phyloP scores from a whole-genome alignment of 768 basidiomycete species.

The Podaxis sp. region DNA sequence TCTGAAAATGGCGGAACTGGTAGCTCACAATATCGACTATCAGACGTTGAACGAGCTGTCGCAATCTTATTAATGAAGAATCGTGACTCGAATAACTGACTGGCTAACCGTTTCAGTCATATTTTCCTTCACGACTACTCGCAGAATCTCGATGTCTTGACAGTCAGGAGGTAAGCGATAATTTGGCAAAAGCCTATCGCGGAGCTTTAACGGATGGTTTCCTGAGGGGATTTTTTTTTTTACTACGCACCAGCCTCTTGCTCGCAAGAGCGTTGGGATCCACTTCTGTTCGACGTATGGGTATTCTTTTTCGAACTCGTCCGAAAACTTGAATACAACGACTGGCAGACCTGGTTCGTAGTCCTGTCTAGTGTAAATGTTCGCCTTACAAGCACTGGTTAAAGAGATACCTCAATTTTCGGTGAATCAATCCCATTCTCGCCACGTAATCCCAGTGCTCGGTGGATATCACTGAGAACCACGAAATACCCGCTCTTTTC shows the following conservation, averaged over 20 bases:
- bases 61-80: not conserved
- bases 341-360: conserved; percentile 63
- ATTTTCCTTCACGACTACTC: conserved; percentile 62
- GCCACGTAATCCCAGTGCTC: conserved; percentile 25
- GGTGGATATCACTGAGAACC: conserved; percentile 55
- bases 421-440: conserved; percentile 41
- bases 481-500: conserved; percentile 51
- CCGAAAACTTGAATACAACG: conserved; percentile 60
- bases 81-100: not conserved
- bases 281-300: conserved; percentile 58
- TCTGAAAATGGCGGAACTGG: not conserved
- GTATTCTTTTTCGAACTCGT: conserved; percentile 48
- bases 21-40: conserved; percentile 61
- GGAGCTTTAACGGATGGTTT: not conserved
- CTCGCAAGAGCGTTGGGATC: conserved; percentile 47
- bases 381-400: conserved; percentile 7
- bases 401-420: conserved; percentile 47
- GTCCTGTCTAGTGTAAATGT: conserved; percentile 22
- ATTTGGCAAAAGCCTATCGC: conserved; percentile 43
- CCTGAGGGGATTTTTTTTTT: conserved; percentile 13
- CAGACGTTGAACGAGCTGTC: conserved; percentile 58
- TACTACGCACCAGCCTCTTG: conserved; percentile 49
- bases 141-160: conserved; percentile 54
- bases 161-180: conserved; percentile 50
- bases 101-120: conserved; percentile 41